A percentile compares a stretch with the other conserved stretches of the same genome.
Conservation (phyloP, 768 basidiomycete genomes). For the Pleurotus eryngii region DNA sequence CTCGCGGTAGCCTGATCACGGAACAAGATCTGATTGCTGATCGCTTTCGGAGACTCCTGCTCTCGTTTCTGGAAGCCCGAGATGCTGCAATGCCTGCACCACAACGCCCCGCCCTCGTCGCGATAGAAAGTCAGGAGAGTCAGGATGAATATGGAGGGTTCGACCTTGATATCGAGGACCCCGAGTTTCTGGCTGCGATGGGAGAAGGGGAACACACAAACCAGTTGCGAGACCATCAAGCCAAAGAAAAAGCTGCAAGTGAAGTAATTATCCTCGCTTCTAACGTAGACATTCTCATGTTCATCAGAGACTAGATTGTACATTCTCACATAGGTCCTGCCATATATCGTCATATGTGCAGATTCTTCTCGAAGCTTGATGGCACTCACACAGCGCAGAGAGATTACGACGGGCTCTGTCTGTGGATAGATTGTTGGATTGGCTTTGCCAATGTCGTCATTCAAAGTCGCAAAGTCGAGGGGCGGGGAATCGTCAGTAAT, state of each 20-base stretch:
- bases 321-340: slow-evolving; percentile 32
- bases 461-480: slow-evolving; percentile 20
- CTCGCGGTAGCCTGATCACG: slow-evolving; percentile 7
- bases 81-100: slow-evolving; percentile 43
- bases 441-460: slow-evolving; percentile 64
- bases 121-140: slow-evolving; percentile 54
- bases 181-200: slow-evolving; percentile 52
- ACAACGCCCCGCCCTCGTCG: slow-evolving; percentile 18
- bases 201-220: slow-evolving; percentile 28
- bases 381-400: slow-evolving; percentile 15
- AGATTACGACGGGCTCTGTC: slow-evolving; percentile 38
- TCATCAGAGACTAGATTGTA: slow-evolving; percentile 38
- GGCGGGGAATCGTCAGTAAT: slow-evolving; percentile 14
- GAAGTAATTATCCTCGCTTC: slow-evolving; percentile 33
- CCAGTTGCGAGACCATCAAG: slow-evolving; percentile 25
- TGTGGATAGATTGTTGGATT: slow-evolving; percentile 72
- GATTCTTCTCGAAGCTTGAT: slow-evolving; percentile 37
- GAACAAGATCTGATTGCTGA: slow-evolving; percentile 14
- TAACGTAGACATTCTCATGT: not conserved
- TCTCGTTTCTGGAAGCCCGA: slow-evolving; percentile 60
- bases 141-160: slow-evolving; percentile 66
- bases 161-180: slow-evolving; percentile 59
- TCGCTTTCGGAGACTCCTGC: slow-evolving; percentile 51
- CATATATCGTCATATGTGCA: slow-evolving; percentile 11
- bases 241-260: slow-evolving; percentile 46